Percentiles rank a stretch among this genome's conserved stretches.
phyloP scores from a whole-genome alignment of 768 basidiomycete species.

The Tylopilus rubrobrunneus region DNA sequence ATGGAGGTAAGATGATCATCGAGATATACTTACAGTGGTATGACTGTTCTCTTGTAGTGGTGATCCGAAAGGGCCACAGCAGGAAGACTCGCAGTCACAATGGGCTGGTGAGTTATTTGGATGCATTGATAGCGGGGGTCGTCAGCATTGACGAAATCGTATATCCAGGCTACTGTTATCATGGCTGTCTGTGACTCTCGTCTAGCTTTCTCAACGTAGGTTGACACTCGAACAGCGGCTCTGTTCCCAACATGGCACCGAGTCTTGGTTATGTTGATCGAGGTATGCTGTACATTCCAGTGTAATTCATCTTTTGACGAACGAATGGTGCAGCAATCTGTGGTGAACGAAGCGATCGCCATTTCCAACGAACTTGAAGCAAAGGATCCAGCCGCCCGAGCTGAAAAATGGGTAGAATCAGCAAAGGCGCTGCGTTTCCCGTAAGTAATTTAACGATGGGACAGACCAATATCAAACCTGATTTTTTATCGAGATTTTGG shows the following conservation, averaged over 20 bases:
- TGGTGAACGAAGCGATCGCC: slow-evolving; percentile 11
- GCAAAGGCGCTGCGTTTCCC: slow-evolving; percentile 16
- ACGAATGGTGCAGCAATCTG: slow-evolving; percentile 10
- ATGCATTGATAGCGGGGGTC: background rate
- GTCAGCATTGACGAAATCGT: background rate
- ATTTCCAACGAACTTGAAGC: slow-evolving; percentile 7
- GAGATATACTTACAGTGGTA: background rate
- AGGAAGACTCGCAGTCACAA: slow-evolving; percentile 1
- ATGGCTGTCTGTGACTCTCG: slow-evolving; percentile 8
- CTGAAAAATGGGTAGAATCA: slow-evolving; percentile 10
- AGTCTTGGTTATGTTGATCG: slow-evolving; percentile 9
- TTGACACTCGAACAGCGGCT: slow-evolving; percentile 15
- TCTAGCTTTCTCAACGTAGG: background rate
- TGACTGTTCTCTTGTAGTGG: slow-evolving; percentile 4
- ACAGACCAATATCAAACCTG: background rate
- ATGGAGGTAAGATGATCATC: slow-evolving; percentile 1
- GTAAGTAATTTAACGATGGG: slow-evolving; percentile 1
- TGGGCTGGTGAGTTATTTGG: slow-evolving; percentile 9
- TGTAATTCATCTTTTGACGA: too few species aligned
- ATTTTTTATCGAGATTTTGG: slow-evolving; percentile 11
- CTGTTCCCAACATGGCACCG: slow-evolving; percentile 25
- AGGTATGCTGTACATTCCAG: background rate
- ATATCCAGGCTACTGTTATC: slow-evolving; percentile 18
- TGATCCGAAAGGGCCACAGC: slow-evolving; percentile 10
- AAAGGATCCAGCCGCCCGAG: background rate